Conservation (phyloP, 257 asterid species). For the Salvia splendens region DNA sequence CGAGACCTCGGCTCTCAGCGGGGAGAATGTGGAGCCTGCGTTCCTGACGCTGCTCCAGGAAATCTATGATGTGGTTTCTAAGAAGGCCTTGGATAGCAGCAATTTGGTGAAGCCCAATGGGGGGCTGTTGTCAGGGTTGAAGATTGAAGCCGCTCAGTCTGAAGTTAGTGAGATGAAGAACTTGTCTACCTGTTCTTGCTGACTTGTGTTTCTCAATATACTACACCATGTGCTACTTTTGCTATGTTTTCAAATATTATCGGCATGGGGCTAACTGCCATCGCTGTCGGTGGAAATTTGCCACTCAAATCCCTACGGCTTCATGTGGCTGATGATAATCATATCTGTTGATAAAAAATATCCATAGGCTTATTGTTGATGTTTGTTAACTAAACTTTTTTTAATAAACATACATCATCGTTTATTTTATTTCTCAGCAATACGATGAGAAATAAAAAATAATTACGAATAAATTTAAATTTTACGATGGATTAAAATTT, state of each 20-base stretch:
- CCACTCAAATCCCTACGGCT: neutral
- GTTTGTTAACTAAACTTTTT: no score
- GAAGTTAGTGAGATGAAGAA: conserved; percentile 84
- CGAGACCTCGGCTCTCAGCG: conserved; percentile 44
- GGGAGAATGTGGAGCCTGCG: conserved; percentile 62
- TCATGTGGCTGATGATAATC: neutral
- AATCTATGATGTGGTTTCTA: conserved; percentile 54
- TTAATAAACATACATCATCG: no score
- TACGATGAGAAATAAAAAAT: no score
- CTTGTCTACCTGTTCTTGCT: conserved; percentile 63
- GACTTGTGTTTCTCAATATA: neutral
- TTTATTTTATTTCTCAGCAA: no score
- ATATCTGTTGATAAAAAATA: no score
- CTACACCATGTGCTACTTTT: no score
- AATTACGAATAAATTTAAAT: no score
- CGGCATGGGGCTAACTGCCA: no score
- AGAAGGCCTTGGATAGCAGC: conserved; percentile 47
- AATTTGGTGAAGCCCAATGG: conserved; percentile 35
- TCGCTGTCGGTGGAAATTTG: neutral
- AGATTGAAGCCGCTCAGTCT: conserved; percentile 42
- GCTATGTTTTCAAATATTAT: no score
- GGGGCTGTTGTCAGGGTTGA: conserved; percentile 47
- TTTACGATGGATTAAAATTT: no score
- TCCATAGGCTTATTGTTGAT: no score
- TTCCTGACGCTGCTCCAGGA: conserved; percentile 57